These are phyloP conservation scores for Scleroderma citrinum DNA, from an alignment of 768 basidiomycete species.

Conservation along the genomic window DNA sequence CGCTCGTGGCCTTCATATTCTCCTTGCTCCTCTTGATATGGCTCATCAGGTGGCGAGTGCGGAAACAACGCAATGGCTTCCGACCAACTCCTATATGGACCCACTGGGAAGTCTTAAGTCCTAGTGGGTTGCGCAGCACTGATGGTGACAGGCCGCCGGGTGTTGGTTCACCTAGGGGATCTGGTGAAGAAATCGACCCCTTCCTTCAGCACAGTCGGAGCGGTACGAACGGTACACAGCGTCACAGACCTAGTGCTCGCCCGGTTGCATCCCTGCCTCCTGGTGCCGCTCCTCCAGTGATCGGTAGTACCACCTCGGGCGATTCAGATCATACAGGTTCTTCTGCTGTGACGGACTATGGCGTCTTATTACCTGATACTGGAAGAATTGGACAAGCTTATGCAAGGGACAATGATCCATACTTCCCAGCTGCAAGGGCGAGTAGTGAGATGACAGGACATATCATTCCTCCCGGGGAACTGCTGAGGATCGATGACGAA, in stretches of 20 bases:
- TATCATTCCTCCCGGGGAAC: constrained; percentile 33
- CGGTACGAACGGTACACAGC: constrained; percentile 13
- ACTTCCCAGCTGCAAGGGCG: constrained; percentile 15
- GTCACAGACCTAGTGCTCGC: constrained; percentile 10
- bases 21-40: constrained; percentile 43
- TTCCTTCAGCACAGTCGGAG: constrained; percentile 43
- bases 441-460: constrained; percentile 29
- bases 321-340: constrained; percentile 36
- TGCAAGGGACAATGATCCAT: constrained; percentile 15
- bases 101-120: constrained; percentile 41
- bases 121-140: constrained; percentile 9
- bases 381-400: constrained; percentile 30
- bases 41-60: constrained; percentile 26
- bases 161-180: constrained; percentile 64
- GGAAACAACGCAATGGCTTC: constrained; percentile 12
- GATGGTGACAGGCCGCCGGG: constrained; percentile 39
- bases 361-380: constrained; percentile 25
- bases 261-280: constrained; percentile 21
- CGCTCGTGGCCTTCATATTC: constrained; percentile 52
- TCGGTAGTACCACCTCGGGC: constrained; percentile 37
- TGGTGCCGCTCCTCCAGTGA: constrained; percentile 29
- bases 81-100: constrained; percentile 31
- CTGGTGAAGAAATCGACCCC: constrained; percentile 64
- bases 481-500: constrained; percentile 32
- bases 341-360: constrained; percentile 34